Evolutionary conservation across 257 asterid genomes (phyloP).

Genomic region (Phtheirospermum japonicum): DNA sequence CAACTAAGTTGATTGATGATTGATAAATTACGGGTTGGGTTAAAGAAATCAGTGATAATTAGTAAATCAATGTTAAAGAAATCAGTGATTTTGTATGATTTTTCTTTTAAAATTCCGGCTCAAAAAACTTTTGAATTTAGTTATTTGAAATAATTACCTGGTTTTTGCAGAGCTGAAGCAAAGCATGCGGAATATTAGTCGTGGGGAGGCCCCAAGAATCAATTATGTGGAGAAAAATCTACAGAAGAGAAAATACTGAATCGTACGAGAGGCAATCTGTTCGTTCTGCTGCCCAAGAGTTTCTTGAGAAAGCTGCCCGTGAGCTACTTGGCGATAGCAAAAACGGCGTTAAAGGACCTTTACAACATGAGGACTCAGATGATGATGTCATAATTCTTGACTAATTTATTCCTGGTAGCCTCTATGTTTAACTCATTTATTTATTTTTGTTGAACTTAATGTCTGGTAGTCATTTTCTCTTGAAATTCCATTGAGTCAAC

Average conservation of each 20-base stretch:
- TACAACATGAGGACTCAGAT: slow-evolving; percentile 57
- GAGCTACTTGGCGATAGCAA: slow-evolving; percentile 84
- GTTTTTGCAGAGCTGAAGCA: slow-evolving; percentile 83
- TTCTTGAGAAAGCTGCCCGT: slow-evolving; percentile 91
- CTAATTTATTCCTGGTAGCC: slow-evolving; percentile 56
- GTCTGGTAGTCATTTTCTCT: no score
- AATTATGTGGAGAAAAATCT: slow-evolving; percentile 49
- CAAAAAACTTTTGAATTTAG: slow-evolving; percentile 19
- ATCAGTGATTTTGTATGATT: no score
- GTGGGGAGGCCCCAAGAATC: slow-evolving; percentile 41
- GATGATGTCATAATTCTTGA: slow-evolving; percentile 56
- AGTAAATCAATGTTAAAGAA: no score
- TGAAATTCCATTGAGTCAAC: slow-evolving; percentile 1
- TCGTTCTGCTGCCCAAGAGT: slow-evolving; percentile 80
- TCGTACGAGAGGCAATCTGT: slow-evolving; percentile 71
- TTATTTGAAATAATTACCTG: slow-evolving; percentile 38
- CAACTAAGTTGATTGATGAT: no score
- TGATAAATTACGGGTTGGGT: no score
- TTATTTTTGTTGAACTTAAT: not conserved
- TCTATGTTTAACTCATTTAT: not conserved
- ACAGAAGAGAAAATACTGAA: slow-evolving; percentile 69
- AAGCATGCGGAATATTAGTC: slow-evolving; percentile 76
- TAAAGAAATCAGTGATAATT: no score
- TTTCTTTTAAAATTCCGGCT: no score
- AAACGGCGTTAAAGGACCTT: slow-evolving; percentile 77